A percentile compares a stretch with the other conserved stretches of the same genome.
Evolutionary conservation across 2,329 filamentous ascomycete species (phyloP).

Genomic region (Cercospora zeina): DNA sequence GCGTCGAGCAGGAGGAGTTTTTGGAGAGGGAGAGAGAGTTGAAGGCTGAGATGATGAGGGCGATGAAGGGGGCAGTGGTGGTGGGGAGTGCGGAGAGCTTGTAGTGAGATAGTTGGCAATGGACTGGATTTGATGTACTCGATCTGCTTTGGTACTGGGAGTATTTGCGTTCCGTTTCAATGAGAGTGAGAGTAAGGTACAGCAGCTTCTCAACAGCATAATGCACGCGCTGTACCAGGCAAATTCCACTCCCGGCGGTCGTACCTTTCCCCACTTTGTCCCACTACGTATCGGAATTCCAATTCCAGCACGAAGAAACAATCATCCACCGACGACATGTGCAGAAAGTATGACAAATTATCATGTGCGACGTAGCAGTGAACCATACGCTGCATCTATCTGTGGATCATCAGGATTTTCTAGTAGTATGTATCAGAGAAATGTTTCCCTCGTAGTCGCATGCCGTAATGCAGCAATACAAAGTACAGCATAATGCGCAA

Average conservation of each 20-base stretch:
- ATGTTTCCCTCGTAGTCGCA: too few relatives aligned
- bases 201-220: background rate
- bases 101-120: too few relatives aligned
- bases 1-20: conserved; percentile 60
- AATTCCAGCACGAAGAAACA: too few relatives aligned
- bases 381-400: too few relatives aligned
- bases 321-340: background rate
- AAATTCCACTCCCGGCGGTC: too few relatives aligned
- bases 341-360: background rate
- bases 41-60: conserved; percentile 31
- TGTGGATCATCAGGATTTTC: too few relatives aligned
- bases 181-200: background rate
- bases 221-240: background rate
- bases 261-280: background rate
- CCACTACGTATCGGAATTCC: background rate
- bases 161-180: too few relatives aligned
- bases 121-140: too few relatives aligned
- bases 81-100: background rate
- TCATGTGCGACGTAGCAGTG: background rate
- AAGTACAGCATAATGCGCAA: background rate
- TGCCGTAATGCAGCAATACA: background rate
- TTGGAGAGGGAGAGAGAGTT: conserved; percentile 43
- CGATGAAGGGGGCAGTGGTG: background rate
- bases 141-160: background rate
- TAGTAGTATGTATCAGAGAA: too few relatives aligned